A percentile compares a stretch with the other conserved stretches of the same genome.
Conservation (phyloP, 169 alveolate genomes). For the Cryptosporidium felis region DNA sequence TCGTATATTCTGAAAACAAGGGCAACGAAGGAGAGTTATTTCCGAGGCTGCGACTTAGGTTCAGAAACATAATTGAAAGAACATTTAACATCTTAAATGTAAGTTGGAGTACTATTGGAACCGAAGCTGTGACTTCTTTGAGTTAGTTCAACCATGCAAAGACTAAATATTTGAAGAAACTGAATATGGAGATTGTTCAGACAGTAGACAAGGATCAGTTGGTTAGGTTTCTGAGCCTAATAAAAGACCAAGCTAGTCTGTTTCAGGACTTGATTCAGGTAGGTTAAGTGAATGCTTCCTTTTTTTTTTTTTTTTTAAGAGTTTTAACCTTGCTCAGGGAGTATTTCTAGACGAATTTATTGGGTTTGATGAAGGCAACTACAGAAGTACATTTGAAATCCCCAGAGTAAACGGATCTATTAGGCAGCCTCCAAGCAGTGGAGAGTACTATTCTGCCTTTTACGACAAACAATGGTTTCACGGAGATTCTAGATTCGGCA, state of each 20-base stretch:
- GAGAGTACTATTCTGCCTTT: constrained; percentile 3
- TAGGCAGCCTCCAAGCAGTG: neutral
- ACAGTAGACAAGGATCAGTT: constrained; percentile 17
- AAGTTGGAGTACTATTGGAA: neutral
- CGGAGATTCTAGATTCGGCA: constrained; percentile 43
- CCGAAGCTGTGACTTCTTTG: neutral
- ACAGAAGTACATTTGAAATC: neutral
- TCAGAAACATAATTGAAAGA: constrained; percentile 17
- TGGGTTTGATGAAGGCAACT: constrained; percentile 15
- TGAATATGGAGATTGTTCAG: constrained; percentile 40
- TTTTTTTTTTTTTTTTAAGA: neutral
- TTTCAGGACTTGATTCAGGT: constrained; percentile 33
- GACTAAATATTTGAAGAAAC: constrained; percentile 18
- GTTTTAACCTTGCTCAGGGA: constrained; percentile 8
- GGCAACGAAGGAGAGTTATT: neutral
- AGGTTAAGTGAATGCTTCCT: neutral
- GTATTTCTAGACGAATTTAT: constrained; percentile 49
- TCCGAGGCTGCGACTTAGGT: constrained; percentile 1
- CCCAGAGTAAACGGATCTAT: neutral
- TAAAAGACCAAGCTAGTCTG: neutral
- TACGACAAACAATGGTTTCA: constrained; percentile 64
- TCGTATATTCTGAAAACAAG: neutral
- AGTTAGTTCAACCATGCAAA: neutral
- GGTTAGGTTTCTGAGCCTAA: constrained; percentile 1
- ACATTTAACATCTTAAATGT: neutral